Base-by-base conservation (phyloP, 1,284 basidiomycete species). In the Rhodotorula glutinis region DNA sequence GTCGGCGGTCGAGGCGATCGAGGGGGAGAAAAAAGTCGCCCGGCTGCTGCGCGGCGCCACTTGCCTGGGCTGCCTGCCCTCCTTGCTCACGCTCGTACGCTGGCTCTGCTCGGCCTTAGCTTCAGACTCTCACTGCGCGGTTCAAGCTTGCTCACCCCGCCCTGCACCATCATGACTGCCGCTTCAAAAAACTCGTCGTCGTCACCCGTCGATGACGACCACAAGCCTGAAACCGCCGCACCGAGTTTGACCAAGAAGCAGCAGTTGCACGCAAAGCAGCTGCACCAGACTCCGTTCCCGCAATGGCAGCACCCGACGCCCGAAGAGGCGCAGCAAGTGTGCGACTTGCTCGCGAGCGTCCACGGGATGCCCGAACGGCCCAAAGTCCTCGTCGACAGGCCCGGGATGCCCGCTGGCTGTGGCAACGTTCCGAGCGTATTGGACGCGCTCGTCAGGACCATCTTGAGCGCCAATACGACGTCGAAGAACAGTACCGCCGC, bases 381-480 rank as follows among this genome's bases (percentile, higher is more conserved):
- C 66, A 63, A 55, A 29, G 65, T 74, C 40, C 73, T 78, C 19
- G 76, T 79, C 33, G 82, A 74, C 57, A 47, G 55, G 27, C 63
- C 61, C 25, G 66, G 67, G 13, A 68, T 83, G 4, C 82, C 82
- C 2, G 74, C 76, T 59, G 83, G 83, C 3, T 87, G 86, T 68
- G 87, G 86, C 0, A 78, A 81, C 54, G 82, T 84, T 2, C 83
- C 85, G 0, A 84, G 86, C 65, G 86, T 90, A 53, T 82, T 90
- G 57, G 89, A 90, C 72, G 82, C 87, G 0, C 81, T 89, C 69
- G 84, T 90, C 27, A 83, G 85, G 43, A 89, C 87, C 0, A 84
- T 90, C 63, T 82, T 91, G 25, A 87, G 85, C 46, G 88, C 90
- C 76, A 90, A 89, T 74, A 91, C 89, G 0, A 85, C 85, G 14